These are phyloP conservation scores for Macrophomina tecta DNA, from an alignment of 2,329 filamentous ascomycete species.

Conservation along the genomic window DNA sequence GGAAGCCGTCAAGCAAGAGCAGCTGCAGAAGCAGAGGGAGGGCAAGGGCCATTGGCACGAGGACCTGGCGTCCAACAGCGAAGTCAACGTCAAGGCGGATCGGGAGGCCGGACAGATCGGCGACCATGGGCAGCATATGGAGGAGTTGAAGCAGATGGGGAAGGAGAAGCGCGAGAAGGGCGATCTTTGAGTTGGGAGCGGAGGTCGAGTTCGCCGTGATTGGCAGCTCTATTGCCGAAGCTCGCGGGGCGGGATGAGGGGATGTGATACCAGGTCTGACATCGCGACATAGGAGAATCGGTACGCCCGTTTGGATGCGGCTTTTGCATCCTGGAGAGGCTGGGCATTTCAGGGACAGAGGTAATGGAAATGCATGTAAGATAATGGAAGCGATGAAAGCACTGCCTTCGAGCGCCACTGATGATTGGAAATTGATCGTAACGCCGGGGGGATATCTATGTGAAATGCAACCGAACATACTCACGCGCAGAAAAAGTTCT, in stretches of 20 bases:
- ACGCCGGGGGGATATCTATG: conserved; percentile 19
- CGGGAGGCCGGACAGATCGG: conserved; percentile 42
- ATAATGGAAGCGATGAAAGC: too few species aligned
- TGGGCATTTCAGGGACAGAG: too few species aligned
- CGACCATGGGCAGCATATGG: conserved; percentile 50
- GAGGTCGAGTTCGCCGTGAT: too few species aligned
- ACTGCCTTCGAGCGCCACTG: background rate
- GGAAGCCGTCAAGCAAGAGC: conserved; percentile 52
- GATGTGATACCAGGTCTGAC: too few species aligned
- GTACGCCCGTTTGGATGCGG: too few species aligned
- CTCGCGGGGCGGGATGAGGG: too few species aligned
- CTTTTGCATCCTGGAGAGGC: too few species aligned
- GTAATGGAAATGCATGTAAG: too few species aligned
- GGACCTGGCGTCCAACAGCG: conserved; percentile 48
- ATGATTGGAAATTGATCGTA: background rate
- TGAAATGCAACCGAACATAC: conserved; percentile 14
- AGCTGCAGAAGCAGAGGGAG: conserved; percentile 50
- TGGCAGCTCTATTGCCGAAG: too few species aligned
- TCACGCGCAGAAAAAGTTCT: background rate
- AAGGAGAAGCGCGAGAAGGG: conserved; percentile 48
- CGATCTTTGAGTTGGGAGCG: background rate
- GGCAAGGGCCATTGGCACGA: conserved; percentile 52
- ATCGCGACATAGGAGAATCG: too few species aligned
- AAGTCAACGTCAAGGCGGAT: conserved; percentile 47
- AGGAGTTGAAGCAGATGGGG: conserved; percentile 52